Evolutionary conservation across 768 basidiomycete genomes (phyloP).

Genomic region (Atractiella rhizophila): DNA sequence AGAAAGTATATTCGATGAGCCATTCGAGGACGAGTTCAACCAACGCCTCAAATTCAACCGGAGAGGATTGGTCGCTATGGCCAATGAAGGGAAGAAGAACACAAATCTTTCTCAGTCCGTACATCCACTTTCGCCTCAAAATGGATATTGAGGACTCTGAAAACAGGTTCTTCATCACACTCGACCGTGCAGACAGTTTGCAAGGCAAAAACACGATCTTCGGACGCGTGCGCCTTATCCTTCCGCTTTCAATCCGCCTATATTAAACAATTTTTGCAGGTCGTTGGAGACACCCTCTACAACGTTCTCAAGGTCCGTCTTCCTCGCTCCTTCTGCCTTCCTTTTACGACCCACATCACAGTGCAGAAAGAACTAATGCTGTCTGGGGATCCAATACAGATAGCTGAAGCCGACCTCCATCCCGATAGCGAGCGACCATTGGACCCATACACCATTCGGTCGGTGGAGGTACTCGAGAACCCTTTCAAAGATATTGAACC

Average conservation of each 20-base stretch:
- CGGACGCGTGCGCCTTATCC: constrained; percentile 39
- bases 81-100: constrained; percentile 54
- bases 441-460: constrained; percentile 77
- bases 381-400: too few species aligned
- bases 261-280: neutral
- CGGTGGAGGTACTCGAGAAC: constrained; percentile 62
- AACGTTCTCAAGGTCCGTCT: constrained; percentile 35
- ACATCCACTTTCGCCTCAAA: neutral
- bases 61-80: constrained; percentile 81
- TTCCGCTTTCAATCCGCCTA: too few species aligned
- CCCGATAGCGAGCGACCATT: constrained; percentile 48
- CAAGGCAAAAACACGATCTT: constrained; percentile 88
- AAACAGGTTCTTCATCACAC: constrained; percentile 41
- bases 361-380: constrained; percentile 9
- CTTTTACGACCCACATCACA: too few species aligned
- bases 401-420: too few species aligned
- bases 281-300: constrained; percentile 60
- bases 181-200: constrained; percentile 46
- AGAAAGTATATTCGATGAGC: constrained; percentile 29
- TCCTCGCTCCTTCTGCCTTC: neutral
- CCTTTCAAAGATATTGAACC: constrained; percentile 89
- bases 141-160: neutral
- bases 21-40: constrained; percentile 82
- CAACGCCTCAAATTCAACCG: constrained; percentile 69
- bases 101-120: constrained; percentile 77